phyloP scores from a whole-genome alignment of 192 early-diverging fungal genomes.

The Mycoemilia scoparia region DNA sequence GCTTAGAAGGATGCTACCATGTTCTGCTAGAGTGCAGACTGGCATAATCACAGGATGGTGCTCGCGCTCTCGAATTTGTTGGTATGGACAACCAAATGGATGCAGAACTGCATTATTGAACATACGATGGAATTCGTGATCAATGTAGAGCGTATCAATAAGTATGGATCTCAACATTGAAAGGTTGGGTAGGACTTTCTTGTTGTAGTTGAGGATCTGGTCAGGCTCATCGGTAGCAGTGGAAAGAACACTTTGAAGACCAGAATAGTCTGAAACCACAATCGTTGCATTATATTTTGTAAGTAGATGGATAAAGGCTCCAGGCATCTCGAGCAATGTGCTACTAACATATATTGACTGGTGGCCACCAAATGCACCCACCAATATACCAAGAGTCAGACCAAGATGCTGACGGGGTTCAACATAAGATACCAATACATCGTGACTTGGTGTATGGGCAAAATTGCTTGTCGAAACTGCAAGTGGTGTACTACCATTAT shows the following conservation, averaged over 20 bases:
- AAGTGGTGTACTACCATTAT: too few species aligned
- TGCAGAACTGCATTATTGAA: constrained; percentile 23
- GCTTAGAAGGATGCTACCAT: constrained; percentile 54
- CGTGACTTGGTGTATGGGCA: constrained; percentile 1
- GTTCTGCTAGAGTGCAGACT: constrained; percentile 48
- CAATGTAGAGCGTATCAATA: constrained; percentile 43
- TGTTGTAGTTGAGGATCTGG: constrained; percentile 31
- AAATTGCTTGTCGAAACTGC: too few species aligned
- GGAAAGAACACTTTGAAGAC: constrained; percentile 37
- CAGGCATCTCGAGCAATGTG: constrained; percentile 38
- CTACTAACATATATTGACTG: constrained; percentile 46
- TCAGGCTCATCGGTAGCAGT: constrained; percentile 33
- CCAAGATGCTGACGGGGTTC: constrained; percentile 74
- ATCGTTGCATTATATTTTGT: constrained; percentile 49
- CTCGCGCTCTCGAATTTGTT: constrained; percentile 13
- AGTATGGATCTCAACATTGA: constrained; percentile 40
- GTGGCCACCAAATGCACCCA: constrained; percentile 53
- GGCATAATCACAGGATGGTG: constrained; percentile 37
- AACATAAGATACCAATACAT: constrained; percentile 46
- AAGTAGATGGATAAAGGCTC: constrained; percentile 48
- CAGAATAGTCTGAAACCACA: constrained; percentile 49
- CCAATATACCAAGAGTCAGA: constrained; percentile 41
- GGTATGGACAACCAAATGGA: constrained; percentile 27
- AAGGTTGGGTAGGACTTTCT: constrained; percentile 36
- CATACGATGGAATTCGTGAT: constrained; percentile 34